Evolutionary conservation across 768 basidiomycete genomes (phyloP).

Genomic region (Obba rivulosa): DNA sequence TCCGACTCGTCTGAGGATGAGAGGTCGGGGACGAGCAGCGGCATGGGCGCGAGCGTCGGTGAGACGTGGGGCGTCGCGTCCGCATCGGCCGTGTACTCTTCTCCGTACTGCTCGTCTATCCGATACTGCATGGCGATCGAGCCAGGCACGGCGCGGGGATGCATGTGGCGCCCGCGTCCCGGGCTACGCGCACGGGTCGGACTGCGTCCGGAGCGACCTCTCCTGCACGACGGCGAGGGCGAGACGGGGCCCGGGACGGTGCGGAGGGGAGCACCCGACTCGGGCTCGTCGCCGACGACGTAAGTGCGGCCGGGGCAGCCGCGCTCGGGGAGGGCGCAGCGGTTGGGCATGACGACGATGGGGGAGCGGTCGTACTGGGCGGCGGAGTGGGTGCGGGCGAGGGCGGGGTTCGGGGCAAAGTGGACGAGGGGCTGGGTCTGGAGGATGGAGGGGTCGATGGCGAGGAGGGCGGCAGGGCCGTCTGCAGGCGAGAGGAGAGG

Average conservation of each 20-base stretch:
- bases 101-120: conserved; percentile 10
- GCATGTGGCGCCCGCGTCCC: conserved; percentile 32
- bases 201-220: too few relatives aligned
- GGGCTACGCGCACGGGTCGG: neutral
- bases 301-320: conserved; percentile 74
- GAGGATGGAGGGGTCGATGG: conserved; percentile 48
- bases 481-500: conserved; percentile 14
- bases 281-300: conserved; percentile 35
- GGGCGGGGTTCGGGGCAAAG: conserved; percentile 34
- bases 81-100: conserved; percentile 15
- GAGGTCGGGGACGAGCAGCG: conserved; percentile 54
- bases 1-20: conserved; percentile 60
- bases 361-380: conserved; percentile 73
- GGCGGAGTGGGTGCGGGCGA: conserved; percentile 38
- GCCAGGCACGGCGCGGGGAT: conserved; percentile 36
- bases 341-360: conserved; percentile 66
- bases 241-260: neutral
- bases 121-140: too few relatives aligned
- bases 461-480: conserved; percentile 33
- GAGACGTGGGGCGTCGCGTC: conserved; percentile 25
- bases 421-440: conserved; percentile 38
- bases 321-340: conserved; percentile 72
- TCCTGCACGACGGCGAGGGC: neutral
- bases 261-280: conserved; percentile 8
- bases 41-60: conserved; percentile 17